Base-by-base conservation (phyloP, 495 filamentous ascomycete species). In the Chaetomium tenue region DNA sequence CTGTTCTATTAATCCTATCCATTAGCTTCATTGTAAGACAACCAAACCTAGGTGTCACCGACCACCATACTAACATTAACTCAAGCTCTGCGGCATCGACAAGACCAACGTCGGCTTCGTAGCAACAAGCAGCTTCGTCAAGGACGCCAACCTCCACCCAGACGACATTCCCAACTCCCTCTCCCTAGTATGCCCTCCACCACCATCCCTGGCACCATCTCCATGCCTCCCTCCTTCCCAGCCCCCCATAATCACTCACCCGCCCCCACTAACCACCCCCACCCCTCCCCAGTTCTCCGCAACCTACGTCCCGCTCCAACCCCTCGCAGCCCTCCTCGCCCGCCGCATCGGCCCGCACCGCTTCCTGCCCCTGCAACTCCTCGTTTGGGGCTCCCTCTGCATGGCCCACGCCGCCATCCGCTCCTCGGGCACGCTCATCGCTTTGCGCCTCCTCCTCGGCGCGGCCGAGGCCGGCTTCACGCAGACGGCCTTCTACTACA, bases 381-480 rank as follows among this genome's bases (percentile, higher is more conserved):
- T 56, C 7, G 16, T 8, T 7, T 56, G 53, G 53, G 52, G 53
- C 53, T 28, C 53, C 5, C 53, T 56, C 3, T 56, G 53, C 53
- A 56, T 56, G 53, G 53, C 30, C 3, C 53, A 56, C 53, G 53
- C 53, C 7, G 53, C 1, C n/a, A 56, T 56, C 53, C 53, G 53
- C 18, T 56, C 53, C 15, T 3, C 30, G 16, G 30, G 15, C 18
- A 22, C 30, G 6, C 20, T 56, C n/a, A 23, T 56, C 18, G 53
- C 53, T 9, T 33, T 56, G 5, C 82, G 86, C 58, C 76, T 86
- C 2, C 67, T 88, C 4, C 78, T 88, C 20, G 85, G 86, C 63
- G 63, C 82, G 22, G 69, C 87, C 12, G 85, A 88, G 66, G 80
- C 86, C 56, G 82, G 83, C 60, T 88, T 85, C 64, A 85, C 82